phyloP scores from a whole-genome alignment of 805 yeast genomes.

The Ogataea pilisensis region DNA sequence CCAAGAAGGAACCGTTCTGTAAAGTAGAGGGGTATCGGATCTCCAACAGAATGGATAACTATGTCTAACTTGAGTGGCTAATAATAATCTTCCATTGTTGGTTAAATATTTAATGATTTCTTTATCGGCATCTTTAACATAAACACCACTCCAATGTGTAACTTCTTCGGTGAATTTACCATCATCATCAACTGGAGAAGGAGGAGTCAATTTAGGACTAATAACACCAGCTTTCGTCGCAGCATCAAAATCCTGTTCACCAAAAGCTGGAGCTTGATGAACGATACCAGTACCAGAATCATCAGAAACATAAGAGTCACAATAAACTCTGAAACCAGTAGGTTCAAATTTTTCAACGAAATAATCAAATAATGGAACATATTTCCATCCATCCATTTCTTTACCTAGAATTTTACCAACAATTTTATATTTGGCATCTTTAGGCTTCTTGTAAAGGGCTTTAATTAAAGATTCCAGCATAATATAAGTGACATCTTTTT shows the following conservation, averaged over 20 bases:
- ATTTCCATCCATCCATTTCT: constrained; percentile 73
- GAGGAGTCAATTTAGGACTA: constrained; percentile 63
- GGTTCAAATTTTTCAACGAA: constrained; percentile 73
- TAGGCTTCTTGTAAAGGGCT: constrained; percentile 91
- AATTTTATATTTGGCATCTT: constrained; percentile 78
- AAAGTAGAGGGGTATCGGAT: constrained; percentile 95
- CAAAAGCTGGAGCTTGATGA: constrained; percentile 97
- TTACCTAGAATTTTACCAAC: constrained; percentile 78
- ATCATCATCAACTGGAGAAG: constrained; percentile 91
- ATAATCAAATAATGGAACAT: constrained; percentile 80
- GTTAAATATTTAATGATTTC: constrained; percentile 82
- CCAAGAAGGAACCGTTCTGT: constrained; percentile 98
- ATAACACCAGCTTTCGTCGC: constrained; percentile 75
- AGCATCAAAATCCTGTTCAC: constrained; percentile 95
- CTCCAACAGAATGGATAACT: constrained; percentile 99
- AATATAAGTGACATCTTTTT: constrained; percentile 73
- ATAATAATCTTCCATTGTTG: constrained; percentile 67
- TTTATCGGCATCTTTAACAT: constrained; percentile 95
- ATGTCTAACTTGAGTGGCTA: constrained; percentile 83
- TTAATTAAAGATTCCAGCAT: constrained; percentile 78
- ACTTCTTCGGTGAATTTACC: constrained; percentile 82
- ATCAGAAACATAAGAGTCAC: constrained; percentile 78
- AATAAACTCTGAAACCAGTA: constrained; percentile 76
- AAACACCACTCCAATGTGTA: constrained; percentile 68
- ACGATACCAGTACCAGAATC: constrained; percentile 99